phyloP scores from a whole-genome alignment of 2,329 filamentous ascomycete species.

The Basipetospora chlamydospora region DNA sequence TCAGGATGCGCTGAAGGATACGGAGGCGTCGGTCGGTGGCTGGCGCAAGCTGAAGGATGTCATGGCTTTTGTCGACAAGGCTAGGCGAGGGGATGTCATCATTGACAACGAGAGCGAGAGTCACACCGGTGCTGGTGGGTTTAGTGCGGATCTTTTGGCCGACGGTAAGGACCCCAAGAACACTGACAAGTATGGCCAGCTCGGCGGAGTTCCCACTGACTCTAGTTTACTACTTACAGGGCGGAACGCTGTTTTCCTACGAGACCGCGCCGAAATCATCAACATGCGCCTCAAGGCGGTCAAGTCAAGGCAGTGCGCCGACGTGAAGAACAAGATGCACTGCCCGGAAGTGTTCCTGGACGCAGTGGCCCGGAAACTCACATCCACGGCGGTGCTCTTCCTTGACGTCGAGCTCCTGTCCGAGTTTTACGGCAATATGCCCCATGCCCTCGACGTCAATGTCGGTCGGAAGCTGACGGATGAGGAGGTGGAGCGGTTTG shows the following conservation, averaged over 20 bases:
- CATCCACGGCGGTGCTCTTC: slow-evolving; percentile 89
- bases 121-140: slow-evolving; percentile 77
- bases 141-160: slow-evolving; percentile 71
- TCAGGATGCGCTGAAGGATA: slow-evolving; percentile 58
- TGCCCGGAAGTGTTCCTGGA: slow-evolving; percentile 98
- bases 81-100: slow-evolving; percentile 69
- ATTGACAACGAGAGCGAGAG: slow-evolving; percentile 77
- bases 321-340: slow-evolving; percentile 80
- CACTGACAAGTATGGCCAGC: too few relatives aligned
- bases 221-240: slow-evolving; percentile 31
- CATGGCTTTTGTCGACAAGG: slow-evolving; percentile 78
- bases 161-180: slow-evolving; percentile 44
- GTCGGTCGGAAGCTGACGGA: slow-evolving; percentile 68
- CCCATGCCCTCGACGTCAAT: slow-evolving; percentile 74
- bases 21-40: slow-evolving; percentile 69
- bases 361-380: slow-evolving; percentile 86
- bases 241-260: slow-evolving; percentile 84
- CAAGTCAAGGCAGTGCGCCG: slow-evolving; percentile 79
- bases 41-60: slow-evolving; percentile 80
- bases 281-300: slow-evolving; percentile 79
- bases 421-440: slow-evolving; percentile 97
- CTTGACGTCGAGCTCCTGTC: slow-evolving; percentile 91
- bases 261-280: slow-evolving; percentile 78
- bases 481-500: slow-evolving; percentile 76
- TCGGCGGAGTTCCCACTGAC: background rate